A percentile compares a stretch with the other conserved stretches of the same genome.
Conservation (phyloP, 371 early-diverging fungal species). For the Mucor mucedo region DNA sequence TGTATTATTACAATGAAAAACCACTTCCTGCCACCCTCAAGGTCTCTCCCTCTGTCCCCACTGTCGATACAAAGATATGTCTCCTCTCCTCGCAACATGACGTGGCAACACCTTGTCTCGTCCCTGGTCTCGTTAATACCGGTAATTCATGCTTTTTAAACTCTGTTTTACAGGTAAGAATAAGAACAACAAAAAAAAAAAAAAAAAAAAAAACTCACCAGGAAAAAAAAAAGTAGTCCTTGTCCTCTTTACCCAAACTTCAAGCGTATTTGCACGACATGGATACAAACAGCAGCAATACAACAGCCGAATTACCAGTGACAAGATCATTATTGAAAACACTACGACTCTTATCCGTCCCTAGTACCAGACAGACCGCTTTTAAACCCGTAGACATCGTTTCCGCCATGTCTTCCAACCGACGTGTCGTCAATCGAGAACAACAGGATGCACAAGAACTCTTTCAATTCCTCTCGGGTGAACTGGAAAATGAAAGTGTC, state of each 20-base stretch:
- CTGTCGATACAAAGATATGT: conserved; percentile 15
- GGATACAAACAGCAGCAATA: not conserved
- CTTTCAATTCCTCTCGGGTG: conserved; percentile 78
- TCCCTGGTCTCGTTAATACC: conserved; percentile 82
- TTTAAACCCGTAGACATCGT: conserved; percentile 45
- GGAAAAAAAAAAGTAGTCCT: conserved; percentile 28
- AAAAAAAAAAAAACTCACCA: no score
- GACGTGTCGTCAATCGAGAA: conserved; percentile 62
- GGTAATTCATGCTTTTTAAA: conserved; percentile 96
- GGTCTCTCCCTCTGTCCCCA: conserved; percentile 11
- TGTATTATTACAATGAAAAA: not conserved
- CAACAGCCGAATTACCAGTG: conserved; percentile 31
- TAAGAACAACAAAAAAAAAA: not conserved
- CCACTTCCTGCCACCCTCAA: conserved; percentile 2
- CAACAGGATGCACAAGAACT: conserved; percentile 95
- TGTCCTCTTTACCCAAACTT: conserved; percentile 48
- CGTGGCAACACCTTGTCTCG: not conserved
- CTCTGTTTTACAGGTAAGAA: conserved; percentile 82
- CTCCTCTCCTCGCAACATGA: not conserved
- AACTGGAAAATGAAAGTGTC: conserved; percentile 71
- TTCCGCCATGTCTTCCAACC: conserved; percentile 20
- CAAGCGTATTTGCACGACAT: conserved; percentile 39
- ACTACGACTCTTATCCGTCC: conserved; percentile 29
- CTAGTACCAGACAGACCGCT: conserved; percentile 28
- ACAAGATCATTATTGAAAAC: conserved; percentile 43